phyloP scores from a whole-genome alignment of 2,329 filamentous ascomycete genomes.

The Blastomyces percursus region DNA sequence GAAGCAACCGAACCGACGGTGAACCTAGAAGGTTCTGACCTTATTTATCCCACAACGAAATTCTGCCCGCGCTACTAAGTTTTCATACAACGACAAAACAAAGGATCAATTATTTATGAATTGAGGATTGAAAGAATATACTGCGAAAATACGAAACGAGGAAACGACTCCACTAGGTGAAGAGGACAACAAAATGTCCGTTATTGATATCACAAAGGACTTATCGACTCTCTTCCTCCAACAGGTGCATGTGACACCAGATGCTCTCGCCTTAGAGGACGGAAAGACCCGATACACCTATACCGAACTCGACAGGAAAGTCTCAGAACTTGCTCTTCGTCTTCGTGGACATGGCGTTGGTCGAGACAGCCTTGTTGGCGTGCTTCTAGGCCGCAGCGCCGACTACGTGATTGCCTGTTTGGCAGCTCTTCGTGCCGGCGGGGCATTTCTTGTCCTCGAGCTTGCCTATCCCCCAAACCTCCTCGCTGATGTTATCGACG shows the following conservation, averaged over 20 bases:
- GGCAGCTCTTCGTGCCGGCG: constrained; percentile 65
- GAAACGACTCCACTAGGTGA: not conserved
- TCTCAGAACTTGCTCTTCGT: constrained; percentile 51
- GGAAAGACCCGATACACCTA: constrained; percentile 58
- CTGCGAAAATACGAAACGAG: not conserved
- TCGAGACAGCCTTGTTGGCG: constrained; percentile 62
- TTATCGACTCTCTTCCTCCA: constrained; percentile 58
- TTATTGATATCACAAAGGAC: constrained; percentile 60
- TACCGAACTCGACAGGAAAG: constrained; percentile 57
- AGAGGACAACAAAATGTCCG: not conserved
- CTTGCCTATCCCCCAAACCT: constrained; percentile 65
- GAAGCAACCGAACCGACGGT: not conserved
- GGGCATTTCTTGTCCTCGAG: constrained; percentile 70
- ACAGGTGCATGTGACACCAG: constrained; percentile 58
- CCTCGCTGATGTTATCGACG: constrained; percentile 64
- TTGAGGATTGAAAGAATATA: not conserved
- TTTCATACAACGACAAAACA: not conserved
- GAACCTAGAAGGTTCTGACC: not conserved
- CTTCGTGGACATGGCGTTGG: constrained; percentile 57
- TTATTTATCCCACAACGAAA: constrained; percentile 3
- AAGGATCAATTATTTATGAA: not conserved
- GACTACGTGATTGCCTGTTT: constrained; percentile 71
- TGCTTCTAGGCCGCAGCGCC: constrained; percentile 63
- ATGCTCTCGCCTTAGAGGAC: constrained; percentile 63
- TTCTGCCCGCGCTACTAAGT: not conserved